Conservation (phyloP, 495 filamentous ascomycete genomes). For the Podospora didyma region DNA sequence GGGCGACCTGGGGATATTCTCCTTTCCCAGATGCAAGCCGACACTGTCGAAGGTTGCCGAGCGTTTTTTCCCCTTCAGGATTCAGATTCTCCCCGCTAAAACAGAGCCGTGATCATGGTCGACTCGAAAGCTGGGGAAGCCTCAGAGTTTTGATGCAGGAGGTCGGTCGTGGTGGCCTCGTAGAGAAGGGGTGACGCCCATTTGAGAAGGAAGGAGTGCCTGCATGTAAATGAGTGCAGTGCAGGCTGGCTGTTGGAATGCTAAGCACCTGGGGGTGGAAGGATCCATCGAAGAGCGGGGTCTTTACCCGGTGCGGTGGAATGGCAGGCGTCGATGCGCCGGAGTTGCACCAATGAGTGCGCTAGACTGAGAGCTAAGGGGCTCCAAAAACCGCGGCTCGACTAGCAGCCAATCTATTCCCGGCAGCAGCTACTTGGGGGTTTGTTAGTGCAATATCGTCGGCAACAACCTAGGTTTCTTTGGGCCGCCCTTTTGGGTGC, state of each 20-base stretch:
- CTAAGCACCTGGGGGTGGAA: too few species aligned
- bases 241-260: neutral
- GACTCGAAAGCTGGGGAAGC: neutral
- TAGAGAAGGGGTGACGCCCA: neutral
- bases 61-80: neutral
- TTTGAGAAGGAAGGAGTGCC: neutral
- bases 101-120: neutral
- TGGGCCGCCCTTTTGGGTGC: neutral
- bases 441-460: neutral
- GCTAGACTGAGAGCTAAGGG: neutral
- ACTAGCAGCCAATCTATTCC: neutral
- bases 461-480: neutral
- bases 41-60: neutral
- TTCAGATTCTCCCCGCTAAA: neutral
- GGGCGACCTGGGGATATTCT: neutral
- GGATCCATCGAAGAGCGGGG: slow-evolving; percentile 5
- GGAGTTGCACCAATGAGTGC: slow-evolving; percentile 4
- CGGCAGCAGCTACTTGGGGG: too few species aligned
- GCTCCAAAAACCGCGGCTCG: slow-evolving; percentile 1
- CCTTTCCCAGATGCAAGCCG: neutral
- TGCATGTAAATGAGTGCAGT: neutral
- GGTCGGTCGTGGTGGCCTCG: neutral
- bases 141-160: neutral
- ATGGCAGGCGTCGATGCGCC: slow-evolving; percentile 4
- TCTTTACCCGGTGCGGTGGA: slow-evolving; percentile 5